Evolutionary conservation across 2,329 filamentous ascomycete genomes (phyloP).

Genomic region (Aureobasidium sp.): DNA sequence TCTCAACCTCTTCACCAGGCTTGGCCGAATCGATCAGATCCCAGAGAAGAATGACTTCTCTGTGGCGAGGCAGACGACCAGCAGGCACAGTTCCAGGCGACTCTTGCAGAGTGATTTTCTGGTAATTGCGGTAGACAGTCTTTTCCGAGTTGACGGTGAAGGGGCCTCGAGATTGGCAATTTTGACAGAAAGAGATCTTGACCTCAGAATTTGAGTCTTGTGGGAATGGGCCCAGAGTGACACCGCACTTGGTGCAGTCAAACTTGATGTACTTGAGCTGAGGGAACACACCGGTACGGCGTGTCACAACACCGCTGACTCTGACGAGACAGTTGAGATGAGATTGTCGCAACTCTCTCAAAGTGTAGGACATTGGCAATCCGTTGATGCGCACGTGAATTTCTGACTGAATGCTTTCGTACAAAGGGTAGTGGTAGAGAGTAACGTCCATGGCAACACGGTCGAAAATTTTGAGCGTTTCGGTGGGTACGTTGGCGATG

Average conservation of each 20-base stretch:
- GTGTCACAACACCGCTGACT: slow-evolving; percentile 90
- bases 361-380: slow-evolving; percentile 86
- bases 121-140: slow-evolving; percentile 97
- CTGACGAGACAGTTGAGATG: slow-evolving; percentile 94
- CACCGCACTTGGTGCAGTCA: slow-evolving; percentile 87
- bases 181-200: slow-evolving; percentile 92
- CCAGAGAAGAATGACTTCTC: slow-evolving; percentile 93
- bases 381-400: slow-evolving; percentile 97
- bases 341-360: slow-evolving; percentile 88
- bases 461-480: slow-evolving; percentile 93
- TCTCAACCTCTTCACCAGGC: slow-evolving; percentile 94
- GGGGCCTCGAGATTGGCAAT: slow-evolving; percentile 88
- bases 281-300: slow-evolving; percentile 90
- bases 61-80: slow-evolving; percentile 83
- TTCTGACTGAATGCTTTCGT: slow-evolving; percentile 93
- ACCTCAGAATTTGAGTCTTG: slow-evolving; percentile 96
- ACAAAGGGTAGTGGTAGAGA: slow-evolving; percentile 92
- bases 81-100: slow-evolving; percentile 95
- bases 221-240: slow-evolving; percentile 90
- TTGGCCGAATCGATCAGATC: slow-evolving; percentile 96
- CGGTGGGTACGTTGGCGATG: slow-evolving; percentile 88
- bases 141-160: slow-evolving; percentile 96
- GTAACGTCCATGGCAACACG: slow-evolving; percentile 95
- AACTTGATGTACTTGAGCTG: slow-evolving; percentile 99
- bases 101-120: slow-evolving; percentile 94